Evolutionary conservation across 805 yeast species (phyloP).

Genomic region (Tetrapisispora taiwanensis): DNA sequence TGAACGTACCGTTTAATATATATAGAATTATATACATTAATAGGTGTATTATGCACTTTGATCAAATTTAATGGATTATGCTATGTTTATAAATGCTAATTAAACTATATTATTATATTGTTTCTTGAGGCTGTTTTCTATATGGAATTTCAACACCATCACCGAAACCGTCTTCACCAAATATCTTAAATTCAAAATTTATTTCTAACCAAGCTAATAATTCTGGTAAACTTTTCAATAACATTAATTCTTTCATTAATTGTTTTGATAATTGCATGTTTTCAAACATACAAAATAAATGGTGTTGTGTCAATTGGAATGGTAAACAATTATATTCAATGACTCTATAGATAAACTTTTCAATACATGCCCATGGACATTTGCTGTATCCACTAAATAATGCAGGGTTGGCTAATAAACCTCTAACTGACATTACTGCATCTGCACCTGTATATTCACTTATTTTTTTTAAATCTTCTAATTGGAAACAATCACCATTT

Average conservation of each 20-base stretch:
- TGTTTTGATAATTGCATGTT: conserved; percentile 36
- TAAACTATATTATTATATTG: background rate
- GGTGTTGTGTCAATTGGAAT: conserved; percentile 77
- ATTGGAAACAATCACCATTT: conserved; percentile 83
- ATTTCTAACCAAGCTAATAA: conserved; percentile 76
- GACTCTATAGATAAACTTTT: conserved; percentile 68
- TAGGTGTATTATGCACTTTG: too few relatives aligned
- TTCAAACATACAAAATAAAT: conserved; percentile 77
- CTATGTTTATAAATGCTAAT: background rate
- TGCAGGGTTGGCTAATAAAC: conserved; percentile 78
- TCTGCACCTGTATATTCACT: conserved; percentile 62
- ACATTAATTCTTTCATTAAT: conserved; percentile 55
- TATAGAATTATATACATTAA: too few relatives aligned
- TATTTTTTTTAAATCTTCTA: conserved; percentile 55
- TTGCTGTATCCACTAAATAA: conserved; percentile 61
- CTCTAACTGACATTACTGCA: conserved; percentile 95
- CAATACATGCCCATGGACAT: conserved; percentile 90
- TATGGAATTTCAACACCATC: conserved; percentile 37
- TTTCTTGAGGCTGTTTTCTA: background rate
- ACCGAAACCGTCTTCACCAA: conserved; percentile 64
- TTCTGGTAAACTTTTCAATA: conserved; percentile 44
- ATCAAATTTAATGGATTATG: too few relatives aligned
- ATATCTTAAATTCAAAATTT: conserved; percentile 54
- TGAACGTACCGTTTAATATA: too few relatives aligned
- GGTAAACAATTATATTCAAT: conserved; percentile 58